These are phyloP conservation scores for Omphalea diandra DNA, from an alignment of 441 rosid species.

Conservation along the genomic window DNA sequence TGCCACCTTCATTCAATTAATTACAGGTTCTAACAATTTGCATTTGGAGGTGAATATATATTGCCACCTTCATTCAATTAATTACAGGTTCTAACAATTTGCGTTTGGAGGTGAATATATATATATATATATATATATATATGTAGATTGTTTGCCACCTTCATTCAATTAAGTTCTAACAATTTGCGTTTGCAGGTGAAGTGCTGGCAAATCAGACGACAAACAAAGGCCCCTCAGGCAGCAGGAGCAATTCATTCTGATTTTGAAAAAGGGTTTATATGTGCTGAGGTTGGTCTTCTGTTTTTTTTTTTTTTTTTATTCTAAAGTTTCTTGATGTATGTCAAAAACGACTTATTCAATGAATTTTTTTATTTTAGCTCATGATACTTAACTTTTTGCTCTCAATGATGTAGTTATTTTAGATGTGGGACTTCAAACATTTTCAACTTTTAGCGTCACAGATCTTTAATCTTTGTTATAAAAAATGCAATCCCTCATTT, in stretches of 20 bases:
- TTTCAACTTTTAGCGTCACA: too few relatives aligned
- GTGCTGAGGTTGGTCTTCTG: constrained; percentile 83
- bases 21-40: constrained; percentile 17
- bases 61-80: neutral
- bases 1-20: neutral
- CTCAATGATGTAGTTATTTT: neutral
- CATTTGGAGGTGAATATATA: constrained; percentile 60
- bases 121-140: neutral
- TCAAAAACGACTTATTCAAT: too few relatives aligned
- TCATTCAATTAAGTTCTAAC: constrained; percentile 4
- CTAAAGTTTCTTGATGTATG: neutral
- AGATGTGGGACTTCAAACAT: neutral
- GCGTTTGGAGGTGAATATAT: constrained; percentile 59
- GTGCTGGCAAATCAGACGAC: constrained; percentile 98
- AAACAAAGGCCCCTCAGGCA: constrained; percentile 97
- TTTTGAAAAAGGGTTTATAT: constrained; percentile 95
- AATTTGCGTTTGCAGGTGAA: constrained; percentile 62
- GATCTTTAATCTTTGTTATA: neutral
- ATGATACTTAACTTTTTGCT: neutral
- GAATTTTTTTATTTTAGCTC: too few relatives aligned
- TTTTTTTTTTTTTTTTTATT: constrained; percentile 18
- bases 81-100: constrained; percentile 18
- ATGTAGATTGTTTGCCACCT: constrained; percentile 2
- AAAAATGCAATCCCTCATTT: neutral
- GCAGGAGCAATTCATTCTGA: constrained; percentile 96